Evolutionary conservation across 1,284 basidiomycete species (phyloP).

Genomic region (Austropuccinia psidii): DNA sequence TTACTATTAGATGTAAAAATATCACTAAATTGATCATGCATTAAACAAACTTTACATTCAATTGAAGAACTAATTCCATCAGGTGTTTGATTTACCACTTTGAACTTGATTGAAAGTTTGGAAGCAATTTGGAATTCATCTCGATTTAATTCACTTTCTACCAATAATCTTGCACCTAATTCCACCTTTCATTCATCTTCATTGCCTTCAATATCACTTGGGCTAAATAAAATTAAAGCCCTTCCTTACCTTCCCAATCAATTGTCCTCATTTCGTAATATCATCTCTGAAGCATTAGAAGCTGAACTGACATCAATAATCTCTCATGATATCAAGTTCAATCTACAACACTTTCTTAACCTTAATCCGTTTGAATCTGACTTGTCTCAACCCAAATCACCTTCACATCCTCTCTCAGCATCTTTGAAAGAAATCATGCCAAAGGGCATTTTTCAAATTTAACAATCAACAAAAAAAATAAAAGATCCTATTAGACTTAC

Average conservation of each 20-base stretch:
- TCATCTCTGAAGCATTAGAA: not conserved
- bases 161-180: no score
- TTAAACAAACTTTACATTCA: constrained; percentile 57
- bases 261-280: not conserved
- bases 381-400: no score
- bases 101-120: constrained; percentile 67
- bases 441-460: no score
- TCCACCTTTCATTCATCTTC: no score
- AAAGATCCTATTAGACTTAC: constrained; percentile 62
- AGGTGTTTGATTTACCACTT: constrained; percentile 74
- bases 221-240: not conserved
- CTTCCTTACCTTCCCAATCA: not conserved
- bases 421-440: no score
- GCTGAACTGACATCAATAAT: not conserved
- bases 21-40: constrained; percentile 58
- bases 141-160: no score
- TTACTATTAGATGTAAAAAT: constrained; percentile 59
- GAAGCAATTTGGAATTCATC: constrained; percentile 56
- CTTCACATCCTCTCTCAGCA: no score
- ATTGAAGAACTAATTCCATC: constrained; percentile 65
- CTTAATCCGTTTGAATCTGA: no score
- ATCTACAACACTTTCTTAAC: no score
- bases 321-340: not conserved
- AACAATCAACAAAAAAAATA: constrained; percentile 44
- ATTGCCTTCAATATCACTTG: no score